Evolutionary conservation across 805 yeast genomes (phyloP).

Genomic region (Suhomyces emberorum): DNA sequence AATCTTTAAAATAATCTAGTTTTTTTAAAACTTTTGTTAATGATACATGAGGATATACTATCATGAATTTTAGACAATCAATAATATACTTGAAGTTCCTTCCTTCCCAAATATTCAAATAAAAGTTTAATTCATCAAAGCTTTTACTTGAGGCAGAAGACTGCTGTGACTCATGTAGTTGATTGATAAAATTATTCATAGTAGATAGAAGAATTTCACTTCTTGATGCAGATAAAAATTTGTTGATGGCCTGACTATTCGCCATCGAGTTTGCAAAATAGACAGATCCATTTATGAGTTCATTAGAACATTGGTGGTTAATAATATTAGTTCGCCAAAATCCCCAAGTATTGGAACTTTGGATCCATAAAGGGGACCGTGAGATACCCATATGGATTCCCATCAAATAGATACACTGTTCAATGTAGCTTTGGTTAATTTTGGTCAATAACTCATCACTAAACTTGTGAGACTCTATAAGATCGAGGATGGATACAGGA

Average conservation of each 20-base stretch:
- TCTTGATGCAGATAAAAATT: conserved; percentile 8
- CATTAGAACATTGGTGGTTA: conserved; percentile 22
- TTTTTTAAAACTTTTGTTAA: conserved; percentile 9
- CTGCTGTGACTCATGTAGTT: conserved; percentile 15
- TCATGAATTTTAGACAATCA: conserved; percentile 26
- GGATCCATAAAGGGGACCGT: conserved; percentile 27
- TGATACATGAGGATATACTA: conserved; percentile 32
- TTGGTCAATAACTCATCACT: conserved; percentile 8
- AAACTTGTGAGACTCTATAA: conserved; percentile 14
- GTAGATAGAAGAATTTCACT: conserved; percentile 11
- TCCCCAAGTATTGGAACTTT: conserved; percentile 15
- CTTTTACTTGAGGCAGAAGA: conserved; percentile 9
- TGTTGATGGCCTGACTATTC: conserved; percentile 12
- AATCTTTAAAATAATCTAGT: conserved; percentile 4
- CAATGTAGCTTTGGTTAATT: conserved; percentile 18
- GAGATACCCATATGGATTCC: conserved; percentile 25
- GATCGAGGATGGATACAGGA: conserved; percentile 13
- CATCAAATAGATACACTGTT: conserved; percentile 28
- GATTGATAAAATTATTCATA: conserved; percentile 14
- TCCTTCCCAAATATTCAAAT: conserved; percentile 33
- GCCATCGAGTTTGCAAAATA: conserved; percentile 26
- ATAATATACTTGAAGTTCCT: conserved; percentile 19
- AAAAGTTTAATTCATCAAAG: conserved; percentile 24
- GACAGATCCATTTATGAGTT: conserved; percentile 14
- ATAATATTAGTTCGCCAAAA: conserved; percentile 16